Evolutionary conservation across 2,329 filamentous ascomycete species (phyloP).

Genomic region (Celoporthe dispersa): DNA sequence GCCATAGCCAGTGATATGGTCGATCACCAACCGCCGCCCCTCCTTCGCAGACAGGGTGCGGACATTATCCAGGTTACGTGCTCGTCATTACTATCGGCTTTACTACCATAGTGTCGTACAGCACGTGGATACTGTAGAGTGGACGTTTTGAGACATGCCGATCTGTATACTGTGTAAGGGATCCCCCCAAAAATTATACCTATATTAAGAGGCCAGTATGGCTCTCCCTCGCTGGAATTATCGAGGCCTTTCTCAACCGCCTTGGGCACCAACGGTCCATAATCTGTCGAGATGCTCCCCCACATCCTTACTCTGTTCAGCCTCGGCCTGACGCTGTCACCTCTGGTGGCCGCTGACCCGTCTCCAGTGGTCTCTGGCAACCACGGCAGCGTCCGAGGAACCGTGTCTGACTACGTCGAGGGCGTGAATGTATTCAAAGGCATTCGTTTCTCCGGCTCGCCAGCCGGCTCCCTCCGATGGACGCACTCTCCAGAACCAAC

Average conservation of each 20-base stretch:
- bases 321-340: conserved; percentile 1
- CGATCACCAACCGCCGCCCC: not conserved
- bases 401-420: conserved; percentile 32
- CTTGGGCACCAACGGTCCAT: not conserved
- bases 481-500: conserved; percentile 26
- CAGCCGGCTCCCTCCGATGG: conserved; percentile 32
- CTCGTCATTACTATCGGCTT: not conserved
- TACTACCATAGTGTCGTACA: not conserved
- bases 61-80: conserved; percentile 1
- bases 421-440: conserved; percentile 35
- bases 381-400: conserved; percentile 31
- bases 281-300: not conserved
- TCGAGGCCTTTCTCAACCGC: not conserved
- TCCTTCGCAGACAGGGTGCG: not conserved
- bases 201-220: not conserved
- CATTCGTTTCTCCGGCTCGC: conserved; percentile 34
- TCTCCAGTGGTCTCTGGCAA: conserved; percentile 7
- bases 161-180: not conserved
- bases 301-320: not conserved
- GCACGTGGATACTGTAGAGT: not conserved
- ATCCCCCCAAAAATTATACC: not conserved
- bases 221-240: not conserved
- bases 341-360: conserved; percentile 1
- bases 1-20: not conserved
- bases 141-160: not conserved